Evolutionary conservation across 805 yeast species (phyloP), one percentile per base, ranked within the genome.

Genomic region (Debaryomyces hansenii): DNA sequence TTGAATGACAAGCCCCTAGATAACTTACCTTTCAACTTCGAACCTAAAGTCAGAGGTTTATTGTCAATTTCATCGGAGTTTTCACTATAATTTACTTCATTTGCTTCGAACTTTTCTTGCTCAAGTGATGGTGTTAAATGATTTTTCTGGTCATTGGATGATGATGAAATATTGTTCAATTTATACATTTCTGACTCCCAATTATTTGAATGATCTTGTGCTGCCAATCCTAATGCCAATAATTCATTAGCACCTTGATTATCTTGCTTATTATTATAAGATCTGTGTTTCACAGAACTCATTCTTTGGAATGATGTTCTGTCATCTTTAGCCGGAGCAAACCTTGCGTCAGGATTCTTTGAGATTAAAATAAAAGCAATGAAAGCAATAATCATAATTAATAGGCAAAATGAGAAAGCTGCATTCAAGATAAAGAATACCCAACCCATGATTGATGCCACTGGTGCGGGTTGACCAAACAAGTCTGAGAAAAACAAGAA

Each of bases 291-390:
- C 29, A 68, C 43, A 3, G 72, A 66, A 3, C 70, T 57, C 58
- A 62, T 64, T 57, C 74, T 67, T 60, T 86, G 94, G 82, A 91
- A 91, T 8, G 96, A 89, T 18, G 90, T 83, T 78, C 97, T 83
- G 65, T 91, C 97, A 67, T 91, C 97, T 58, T 76, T 84, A 9
- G 96, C 95, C 10, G 95, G 94, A 42, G 87, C 88, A 63, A 87
- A 87, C 64, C 94, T 80, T 9, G 90, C 83, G 66, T 89, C 96
- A 21, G 96, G 97, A 63, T 89, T 89, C 72, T 85, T 88, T 29
- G 91, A 83, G 54, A 84, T 74, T 1, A 87, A 50, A 7, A 87
- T 82, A 57, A 83, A 68, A n/a, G 68, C 63, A 46, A 84, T 78
- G 55, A 86, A 83, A 2, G 82, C 82, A 49, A 90, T 74, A 57